Conservation (phyloP, 2,329 filamentous ascomycete genomes). For the Zymoseptoria pseudotritici region DNA sequence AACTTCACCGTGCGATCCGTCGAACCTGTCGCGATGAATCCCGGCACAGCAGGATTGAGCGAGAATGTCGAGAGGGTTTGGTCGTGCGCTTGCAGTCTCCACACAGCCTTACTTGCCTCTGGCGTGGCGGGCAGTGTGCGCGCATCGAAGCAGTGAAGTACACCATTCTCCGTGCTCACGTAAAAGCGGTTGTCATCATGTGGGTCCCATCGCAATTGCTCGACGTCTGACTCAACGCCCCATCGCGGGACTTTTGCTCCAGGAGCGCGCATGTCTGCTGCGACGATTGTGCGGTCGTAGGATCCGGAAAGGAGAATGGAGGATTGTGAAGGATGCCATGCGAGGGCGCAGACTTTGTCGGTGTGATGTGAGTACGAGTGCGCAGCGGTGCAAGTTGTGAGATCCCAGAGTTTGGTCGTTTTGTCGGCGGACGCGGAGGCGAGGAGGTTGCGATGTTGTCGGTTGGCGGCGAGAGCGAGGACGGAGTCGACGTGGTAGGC, state of each 20-base stretch:
- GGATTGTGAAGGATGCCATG: slow-evolving; percentile 83
- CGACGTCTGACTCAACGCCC: slow-evolving; percentile 93
- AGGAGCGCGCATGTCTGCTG: slow-evolving; percentile 92
- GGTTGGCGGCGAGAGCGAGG: slow-evolving; percentile 82
- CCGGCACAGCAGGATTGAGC: slow-evolving; percentile 81
- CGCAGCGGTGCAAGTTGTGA: slow-evolving; percentile 84
- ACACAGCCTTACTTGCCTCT: slow-evolving; percentile 71
- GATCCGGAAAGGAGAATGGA: slow-evolving; percentile 87
- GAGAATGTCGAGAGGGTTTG: slow-evolving; percentile 87
- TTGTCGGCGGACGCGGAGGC: slow-evolving; percentile 94
- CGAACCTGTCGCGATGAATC: slow-evolving; percentile 87
- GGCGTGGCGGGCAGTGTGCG: slow-evolving; percentile 68
- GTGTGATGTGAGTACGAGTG: slow-evolving; percentile 95
- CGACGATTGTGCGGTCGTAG: slow-evolving; percentile 89
- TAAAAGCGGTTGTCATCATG: slow-evolving; percentile 92
- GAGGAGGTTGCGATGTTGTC: slow-evolving; percentile 86
- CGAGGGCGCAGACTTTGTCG: slow-evolving; percentile 93
- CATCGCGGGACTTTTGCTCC: slow-evolving; percentile 74
- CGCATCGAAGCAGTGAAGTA: slow-evolving; percentile 86
- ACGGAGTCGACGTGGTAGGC: slow-evolving; percentile 92
- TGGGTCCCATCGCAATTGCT: slow-evolving; percentile 86
- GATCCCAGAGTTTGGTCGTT: slow-evolving; percentile 96
- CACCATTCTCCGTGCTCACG: slow-evolving; percentile 80
- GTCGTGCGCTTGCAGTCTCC: slow-evolving; percentile 94
- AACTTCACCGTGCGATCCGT: slow-evolving; percentile 94